Percentiles rank a stretch among this genome's conserved stretches.
phyloP scores from a whole-genome alignment of 108 stramenopile genomes.

The Heterococcus sp. region DNA sequence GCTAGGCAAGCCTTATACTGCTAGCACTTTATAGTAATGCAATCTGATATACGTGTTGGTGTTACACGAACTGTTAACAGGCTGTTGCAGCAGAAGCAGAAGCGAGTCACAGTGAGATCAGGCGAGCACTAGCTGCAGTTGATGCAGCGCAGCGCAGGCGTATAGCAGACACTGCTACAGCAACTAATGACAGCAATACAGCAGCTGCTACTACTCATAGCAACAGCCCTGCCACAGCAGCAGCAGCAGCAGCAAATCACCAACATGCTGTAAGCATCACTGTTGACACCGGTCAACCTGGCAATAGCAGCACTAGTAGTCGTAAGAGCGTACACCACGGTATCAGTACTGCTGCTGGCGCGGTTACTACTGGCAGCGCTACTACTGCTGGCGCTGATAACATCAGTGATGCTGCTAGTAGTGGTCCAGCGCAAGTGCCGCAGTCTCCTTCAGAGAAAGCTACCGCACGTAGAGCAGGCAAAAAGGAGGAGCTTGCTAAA shows the following conservation, averaged over 20 bases:
- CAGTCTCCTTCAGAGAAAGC: too few species aligned
- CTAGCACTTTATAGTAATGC: too few species aligned
- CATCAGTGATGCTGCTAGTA: not conserved
- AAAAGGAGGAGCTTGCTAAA: not conserved
- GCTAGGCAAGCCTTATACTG: too few species aligned
- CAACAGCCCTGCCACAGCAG: not conserved
- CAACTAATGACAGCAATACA: not conserved
- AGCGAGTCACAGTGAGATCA: not conserved
- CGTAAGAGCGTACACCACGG: not conserved
- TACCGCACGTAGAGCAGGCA: not conserved
- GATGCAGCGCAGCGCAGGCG: not conserved
- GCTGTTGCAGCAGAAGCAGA: not conserved
- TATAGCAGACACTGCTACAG: not conserved
- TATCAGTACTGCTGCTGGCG: not conserved
- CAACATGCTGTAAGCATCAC: too few species aligned
- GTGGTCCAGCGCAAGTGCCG: too few species aligned
- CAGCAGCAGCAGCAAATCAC: not conserved
- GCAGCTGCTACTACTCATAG: too few species aligned
- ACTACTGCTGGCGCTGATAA: not conserved
- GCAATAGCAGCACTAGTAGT: not conserved
- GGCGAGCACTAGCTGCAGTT: not conserved
- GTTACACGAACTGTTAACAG: too few species aligned
- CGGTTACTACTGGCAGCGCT: not conserved
- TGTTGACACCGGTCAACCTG: too few species aligned
- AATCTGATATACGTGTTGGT: too few species aligned